phyloP scores from a whole-genome alignment of 148 eudicot species.

The Rhododendron henanense region DNA sequence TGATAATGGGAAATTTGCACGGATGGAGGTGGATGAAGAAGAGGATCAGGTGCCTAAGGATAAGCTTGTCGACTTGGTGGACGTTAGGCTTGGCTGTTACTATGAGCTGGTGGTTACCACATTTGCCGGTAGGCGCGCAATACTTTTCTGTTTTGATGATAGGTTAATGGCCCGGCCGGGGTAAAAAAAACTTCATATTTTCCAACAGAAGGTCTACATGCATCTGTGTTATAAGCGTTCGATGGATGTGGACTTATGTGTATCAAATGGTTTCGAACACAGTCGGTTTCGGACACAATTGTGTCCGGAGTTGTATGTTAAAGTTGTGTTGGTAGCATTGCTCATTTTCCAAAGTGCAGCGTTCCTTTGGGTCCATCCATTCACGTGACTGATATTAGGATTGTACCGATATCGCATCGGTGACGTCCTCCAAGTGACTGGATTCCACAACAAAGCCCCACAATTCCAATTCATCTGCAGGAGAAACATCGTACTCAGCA shows the following conservation, averaged over 20 bases:
- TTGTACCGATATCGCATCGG: constrained; percentile 67
- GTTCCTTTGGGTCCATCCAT: too few relatives aligned
- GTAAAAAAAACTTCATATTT: too few relatives aligned
- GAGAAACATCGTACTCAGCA: constrained; percentile 65
- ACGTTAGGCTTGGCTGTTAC: constrained; percentile 49
- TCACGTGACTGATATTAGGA: constrained; percentile 28
- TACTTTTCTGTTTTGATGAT: background rate
- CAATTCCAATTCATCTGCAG: constrained; percentile 78
- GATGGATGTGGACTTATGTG: background rate
- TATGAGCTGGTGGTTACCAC: constrained; percentile 85
- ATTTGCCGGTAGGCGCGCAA: constrained; percentile 42
- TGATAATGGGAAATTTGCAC: constrained; percentile 29
- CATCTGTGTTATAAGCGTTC: background rate
- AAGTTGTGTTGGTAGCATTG: background rate
- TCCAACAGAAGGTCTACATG: background rate
- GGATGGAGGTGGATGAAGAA: constrained; percentile 33
- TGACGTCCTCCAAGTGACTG: constrained; percentile 72
- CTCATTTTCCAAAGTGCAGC: too few relatives aligned
- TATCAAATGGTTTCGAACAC: too few relatives aligned
- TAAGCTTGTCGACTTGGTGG: constrained; percentile 48
- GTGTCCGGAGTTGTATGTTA: too few relatives aligned
- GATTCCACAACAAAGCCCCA: constrained; percentile 69
- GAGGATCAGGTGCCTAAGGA: constrained; percentile 26
- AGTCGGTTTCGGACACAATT: background rate
- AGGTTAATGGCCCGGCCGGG: background rate